These are phyloP conservation scores for Amanita phalloides DNA, from an alignment of 768 basidiomycete genomes.

Conservation along the genomic window DNA sequence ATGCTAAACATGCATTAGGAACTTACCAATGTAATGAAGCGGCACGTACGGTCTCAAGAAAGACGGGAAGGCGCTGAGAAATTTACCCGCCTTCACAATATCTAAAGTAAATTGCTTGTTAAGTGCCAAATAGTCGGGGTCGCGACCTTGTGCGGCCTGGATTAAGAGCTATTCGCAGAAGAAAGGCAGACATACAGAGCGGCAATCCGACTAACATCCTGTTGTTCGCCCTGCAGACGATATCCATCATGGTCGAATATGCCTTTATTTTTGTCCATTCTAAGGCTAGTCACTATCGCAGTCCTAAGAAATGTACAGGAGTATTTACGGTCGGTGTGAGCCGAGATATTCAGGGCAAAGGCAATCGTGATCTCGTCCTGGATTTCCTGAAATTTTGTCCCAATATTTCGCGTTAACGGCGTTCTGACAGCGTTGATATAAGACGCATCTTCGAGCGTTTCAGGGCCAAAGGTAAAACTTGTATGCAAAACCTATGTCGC, in stretches of 20 bases:
- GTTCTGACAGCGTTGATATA: constrained; percentile 14
- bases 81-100: constrained; percentile 11
- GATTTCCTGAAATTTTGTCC: constrained; percentile 14
- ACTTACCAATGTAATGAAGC: not conserved
- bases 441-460: constrained; percentile 11
- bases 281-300: not conserved
- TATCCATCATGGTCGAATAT: constrained; percentile 11
- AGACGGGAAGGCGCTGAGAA: constrained; percentile 15
- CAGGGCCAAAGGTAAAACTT: constrained; percentile 23
- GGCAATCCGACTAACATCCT: constrained; percentile 17
- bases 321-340: not conserved
- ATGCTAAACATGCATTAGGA: constrained; percentile 7
- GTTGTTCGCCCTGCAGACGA: constrained; percentile 13
- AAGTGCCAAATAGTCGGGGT: constrained; percentile 12
- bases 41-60: constrained; percentile 13
- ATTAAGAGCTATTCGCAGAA: not conserved
- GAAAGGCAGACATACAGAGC: constrained; percentile 11
- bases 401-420: constrained; percentile 18
- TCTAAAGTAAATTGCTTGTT: constrained; percentile 11
- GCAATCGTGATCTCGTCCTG: constrained; percentile 14
- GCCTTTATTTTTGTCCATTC: constrained; percentile 11
- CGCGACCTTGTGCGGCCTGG: constrained; percentile 10
- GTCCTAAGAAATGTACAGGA: not conserved
- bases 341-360: constrained; percentile 12
- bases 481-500: constrained; percentile 18